These are phyloP conservation scores for Picochlorum sp. DNA, from an alignment of 139 green algal genomes.

Conservation along the genomic window DNA sequence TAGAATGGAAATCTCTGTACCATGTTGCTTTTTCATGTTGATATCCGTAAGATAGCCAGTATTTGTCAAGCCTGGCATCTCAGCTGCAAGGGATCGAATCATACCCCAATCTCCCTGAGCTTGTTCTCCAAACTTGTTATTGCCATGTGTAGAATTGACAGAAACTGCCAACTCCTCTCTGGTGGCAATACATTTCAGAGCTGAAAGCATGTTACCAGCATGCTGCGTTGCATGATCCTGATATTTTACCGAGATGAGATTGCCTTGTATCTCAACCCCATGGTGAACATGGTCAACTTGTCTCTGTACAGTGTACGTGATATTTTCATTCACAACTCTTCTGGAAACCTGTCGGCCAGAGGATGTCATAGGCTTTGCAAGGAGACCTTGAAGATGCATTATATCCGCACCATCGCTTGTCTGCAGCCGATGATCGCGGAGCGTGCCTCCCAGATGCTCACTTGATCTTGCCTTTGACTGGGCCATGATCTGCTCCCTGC, in stretches of 20 bases:
- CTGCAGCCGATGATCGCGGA: slow-evolving; percentile 26
- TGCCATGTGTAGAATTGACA: background rate
- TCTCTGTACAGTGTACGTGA: background rate
- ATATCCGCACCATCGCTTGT: slow-evolving; percentile 16
- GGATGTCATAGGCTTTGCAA: slow-evolving; percentile 33
- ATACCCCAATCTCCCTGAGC: slow-evolving; percentile 27
- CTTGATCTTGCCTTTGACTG: background rate
- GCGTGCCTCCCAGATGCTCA: background rate
- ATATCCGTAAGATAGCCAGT: background rate
- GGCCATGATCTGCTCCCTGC: background rate
- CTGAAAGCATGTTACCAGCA: background rate
- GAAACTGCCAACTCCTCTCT: background rate
- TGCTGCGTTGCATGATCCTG: no score
- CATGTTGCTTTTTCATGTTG: background rate
- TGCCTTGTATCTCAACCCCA: no score
- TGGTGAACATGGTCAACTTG: background rate
- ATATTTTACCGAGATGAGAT: no score
- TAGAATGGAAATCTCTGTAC: background rate
- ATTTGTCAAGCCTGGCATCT: slow-evolving; percentile 11
- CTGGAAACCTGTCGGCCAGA: background rate
- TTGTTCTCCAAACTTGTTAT: background rate
- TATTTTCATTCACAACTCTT: background rate
- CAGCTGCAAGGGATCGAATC: slow-evolving; percentile 35
- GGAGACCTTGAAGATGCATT: slow-evolving; percentile 37
- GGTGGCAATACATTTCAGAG: background rate